Percentiles rank a stretch among this genome's conserved stretches.
Evolutionary conservation across 2,329 filamentous ascomycete genomes (phyloP).

Genomic region (Diaporthe velutina): DNA sequence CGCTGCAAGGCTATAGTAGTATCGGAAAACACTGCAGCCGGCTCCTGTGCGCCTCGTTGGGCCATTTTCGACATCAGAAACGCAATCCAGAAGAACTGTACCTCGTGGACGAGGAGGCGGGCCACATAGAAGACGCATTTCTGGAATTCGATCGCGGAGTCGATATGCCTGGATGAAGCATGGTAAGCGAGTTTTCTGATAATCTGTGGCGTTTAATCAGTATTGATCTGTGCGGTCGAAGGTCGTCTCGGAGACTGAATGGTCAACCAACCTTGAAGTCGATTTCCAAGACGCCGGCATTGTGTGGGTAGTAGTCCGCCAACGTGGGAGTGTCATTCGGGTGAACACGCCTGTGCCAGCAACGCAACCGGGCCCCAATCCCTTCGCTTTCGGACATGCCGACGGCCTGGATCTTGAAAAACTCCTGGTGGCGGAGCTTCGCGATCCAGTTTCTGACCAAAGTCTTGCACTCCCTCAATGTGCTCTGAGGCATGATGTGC

Average conservation of each 20-base stretch:
- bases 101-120: neutral
- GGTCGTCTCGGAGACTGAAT: too few relatives aligned
- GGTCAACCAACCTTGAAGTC: neutral
- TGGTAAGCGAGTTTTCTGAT: neutral
- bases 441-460: neutral
- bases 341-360: neutral
- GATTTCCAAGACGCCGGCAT: neutral
- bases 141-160: neutral
- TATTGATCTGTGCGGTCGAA: too few relatives aligned
- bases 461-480: neutral
- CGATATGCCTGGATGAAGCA: neutral
- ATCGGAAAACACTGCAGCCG: neutral
- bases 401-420: neutral
- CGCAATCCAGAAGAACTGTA: neutral
- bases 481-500: neutral
- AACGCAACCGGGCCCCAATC: too few relatives aligned
- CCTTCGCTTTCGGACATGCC: too few relatives aligned
- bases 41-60: rapidly evolving
- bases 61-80: neutral
- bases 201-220: neutral
- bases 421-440: neutral
- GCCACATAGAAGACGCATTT: neutral
- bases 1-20: neutral
- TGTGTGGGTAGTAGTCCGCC: neutral
- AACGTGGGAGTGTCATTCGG: neutral